phyloP scores from a whole-genome alignment of 768 basidiomycete genomes.

The Serendipita sp. region DNA sequence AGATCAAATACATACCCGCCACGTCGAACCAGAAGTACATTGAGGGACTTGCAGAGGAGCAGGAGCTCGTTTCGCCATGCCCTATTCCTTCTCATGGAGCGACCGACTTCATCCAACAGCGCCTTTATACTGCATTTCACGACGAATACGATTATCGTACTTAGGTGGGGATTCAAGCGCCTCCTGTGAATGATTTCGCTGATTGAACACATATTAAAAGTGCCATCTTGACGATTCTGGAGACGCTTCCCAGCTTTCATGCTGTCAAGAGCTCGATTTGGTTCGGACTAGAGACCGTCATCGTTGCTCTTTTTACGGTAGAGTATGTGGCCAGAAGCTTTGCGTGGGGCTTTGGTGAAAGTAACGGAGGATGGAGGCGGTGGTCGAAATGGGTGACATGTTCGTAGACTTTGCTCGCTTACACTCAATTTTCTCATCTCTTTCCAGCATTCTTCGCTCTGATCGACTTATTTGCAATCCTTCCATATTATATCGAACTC shows the following conservation, averaged over 20 bases:
- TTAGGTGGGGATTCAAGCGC: background rate
- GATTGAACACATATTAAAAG: background rate
- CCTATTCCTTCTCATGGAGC: background rate
- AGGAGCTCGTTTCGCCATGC: background rate
- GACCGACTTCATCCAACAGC: slow-evolving; percentile 1
- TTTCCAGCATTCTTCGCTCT: slow-evolving; percentile 62
- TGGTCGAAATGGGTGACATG: slow-evolving; percentile 55
- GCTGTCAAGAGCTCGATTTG: slow-evolving; percentile 52
- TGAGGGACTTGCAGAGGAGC: background rate
- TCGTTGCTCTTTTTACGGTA: slow-evolving; percentile 74
- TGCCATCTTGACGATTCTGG: slow-evolving; percentile 59
- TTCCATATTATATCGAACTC: slow-evolving; percentile 83
- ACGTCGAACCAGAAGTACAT: background rate
- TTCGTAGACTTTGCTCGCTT: slow-evolving; percentile 21
- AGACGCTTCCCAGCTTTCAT: slow-evolving; percentile 67
- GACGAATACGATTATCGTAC: background rate
- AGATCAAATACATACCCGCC: background rate
- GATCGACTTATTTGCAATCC: slow-evolving; percentile 69
- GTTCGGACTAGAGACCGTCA: slow-evolving; percentile 76
- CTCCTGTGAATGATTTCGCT: background rate
- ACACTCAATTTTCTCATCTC: background rate
- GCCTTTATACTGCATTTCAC: background rate
- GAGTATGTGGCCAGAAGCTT: slow-evolving; percentile 62
- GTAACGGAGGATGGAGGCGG: slow-evolving; percentile 33
- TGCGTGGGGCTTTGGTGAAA: slow-evolving; percentile 47